Evolutionary conservation across 148 eudicot genomes (phyloP).

Genomic region (Silene latifolia): DNA sequence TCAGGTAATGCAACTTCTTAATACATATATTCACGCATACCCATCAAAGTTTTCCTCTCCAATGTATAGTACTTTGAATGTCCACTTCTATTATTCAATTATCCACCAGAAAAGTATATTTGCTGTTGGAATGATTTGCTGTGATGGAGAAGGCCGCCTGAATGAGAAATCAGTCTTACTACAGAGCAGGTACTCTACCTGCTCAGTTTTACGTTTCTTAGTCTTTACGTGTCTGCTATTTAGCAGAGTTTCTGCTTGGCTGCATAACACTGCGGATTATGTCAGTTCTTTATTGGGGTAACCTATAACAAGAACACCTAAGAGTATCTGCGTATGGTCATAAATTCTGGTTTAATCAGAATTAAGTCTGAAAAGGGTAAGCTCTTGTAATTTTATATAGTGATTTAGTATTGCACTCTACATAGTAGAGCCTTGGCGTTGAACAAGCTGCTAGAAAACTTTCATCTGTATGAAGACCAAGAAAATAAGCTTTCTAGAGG

Average conservation of each 20-base stretch:
- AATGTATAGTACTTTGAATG: not conserved
- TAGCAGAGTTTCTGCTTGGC: not conserved
- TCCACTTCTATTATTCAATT: not conserved
- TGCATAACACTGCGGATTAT: not conserved
- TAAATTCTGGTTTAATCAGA: not conserved
- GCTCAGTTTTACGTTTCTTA: not conserved
- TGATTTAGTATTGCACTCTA: not conserved
- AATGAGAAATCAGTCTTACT: constrained; percentile 86
- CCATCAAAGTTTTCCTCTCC: not conserved
- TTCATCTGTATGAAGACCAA: not conserved
- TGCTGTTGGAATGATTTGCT: constrained; percentile 89
- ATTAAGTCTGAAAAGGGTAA: not conserved
- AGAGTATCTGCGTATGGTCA: not conserved
- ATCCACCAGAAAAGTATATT: constrained; percentile 19
- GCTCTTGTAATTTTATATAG: not conserved
- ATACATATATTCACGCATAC: constrained; percentile 1
- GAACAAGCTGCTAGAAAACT: not conserved
- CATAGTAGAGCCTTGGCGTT: not conserved
- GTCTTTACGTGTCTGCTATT: not conserved
- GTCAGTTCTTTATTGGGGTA: not conserved
- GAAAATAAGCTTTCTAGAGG: too few relatives aligned
- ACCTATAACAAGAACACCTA: not conserved
- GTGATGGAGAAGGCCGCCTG: constrained; percentile 91
- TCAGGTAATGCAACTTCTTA: not conserved
- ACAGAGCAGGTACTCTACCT: constrained; percentile 72